A percentile compares a stretch with the other conserved stretches of the same genome.
Evolutionary conservation across 2,329 filamentous ascomycete genomes (phyloP).

Genomic region (Magnaporthiopsis poae): DNA sequence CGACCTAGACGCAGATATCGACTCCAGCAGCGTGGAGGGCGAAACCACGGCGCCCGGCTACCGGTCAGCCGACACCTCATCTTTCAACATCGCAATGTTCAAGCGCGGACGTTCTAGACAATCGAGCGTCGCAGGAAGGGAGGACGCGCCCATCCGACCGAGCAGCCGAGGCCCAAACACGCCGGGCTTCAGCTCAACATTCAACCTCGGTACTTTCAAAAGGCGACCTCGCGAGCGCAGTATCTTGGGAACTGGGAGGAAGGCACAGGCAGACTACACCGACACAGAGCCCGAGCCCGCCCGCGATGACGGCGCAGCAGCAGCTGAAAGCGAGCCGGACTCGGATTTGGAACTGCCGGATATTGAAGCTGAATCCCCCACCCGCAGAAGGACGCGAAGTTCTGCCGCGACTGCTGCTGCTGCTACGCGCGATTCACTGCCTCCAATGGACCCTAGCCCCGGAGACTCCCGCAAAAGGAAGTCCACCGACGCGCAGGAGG

Average conservation of each 20-base stretch:
- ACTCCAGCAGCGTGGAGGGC: slow-evolving; percentile 25
- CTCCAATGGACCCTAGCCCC: slow-evolving; percentile 7
- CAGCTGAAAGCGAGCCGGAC: slow-evolving; percentile 8
- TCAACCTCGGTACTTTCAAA: slow-evolving; percentile 50
- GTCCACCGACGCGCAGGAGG: slow-evolving; percentile 36
- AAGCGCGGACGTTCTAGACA: slow-evolving; percentile 34
- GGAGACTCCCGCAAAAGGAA: slow-evolving; percentile 45
- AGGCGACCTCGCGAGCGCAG: slow-evolving; percentile 50
- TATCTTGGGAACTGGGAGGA: slow-evolving; percentile 46
- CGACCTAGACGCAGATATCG: slow-evolving; percentile 31
- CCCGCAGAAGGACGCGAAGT: slow-evolving; percentile 2
- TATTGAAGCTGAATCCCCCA: neutral
- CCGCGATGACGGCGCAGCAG: slow-evolving; percentile 15
- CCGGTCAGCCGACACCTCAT: slow-evolving; percentile 34
- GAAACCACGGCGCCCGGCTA: slow-evolving; percentile 20
- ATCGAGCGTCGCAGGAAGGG: slow-evolving; percentile 41
- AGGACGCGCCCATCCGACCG: slow-evolving; percentile 42
- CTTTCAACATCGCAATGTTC: slow-evolving; percentile 37
- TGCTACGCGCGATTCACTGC: neutral
- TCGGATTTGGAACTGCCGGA: neutral
- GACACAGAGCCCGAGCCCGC: slow-evolving; percentile 14
- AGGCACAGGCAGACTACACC: slow-evolving; percentile 18
- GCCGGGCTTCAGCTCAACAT: slow-evolving; percentile 37
- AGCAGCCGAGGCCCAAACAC: slow-evolving; percentile 41
- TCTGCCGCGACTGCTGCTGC: neutral